Conservation (phyloP, 2,329 filamentous ascomycete species). For the Talaromyces sp. region DNA sequence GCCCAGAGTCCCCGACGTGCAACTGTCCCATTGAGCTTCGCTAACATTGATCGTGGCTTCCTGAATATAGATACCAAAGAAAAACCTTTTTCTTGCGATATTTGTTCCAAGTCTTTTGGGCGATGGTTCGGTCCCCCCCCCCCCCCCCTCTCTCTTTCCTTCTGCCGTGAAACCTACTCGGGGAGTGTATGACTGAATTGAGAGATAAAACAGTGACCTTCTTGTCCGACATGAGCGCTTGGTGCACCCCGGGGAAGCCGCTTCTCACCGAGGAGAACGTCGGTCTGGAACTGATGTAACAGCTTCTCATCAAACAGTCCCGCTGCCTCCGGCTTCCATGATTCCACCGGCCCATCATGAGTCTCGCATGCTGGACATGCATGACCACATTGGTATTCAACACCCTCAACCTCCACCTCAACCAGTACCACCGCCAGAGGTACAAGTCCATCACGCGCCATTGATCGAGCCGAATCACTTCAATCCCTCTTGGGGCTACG, state of each 20-base stretch:
- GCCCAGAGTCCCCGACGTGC: background rate
- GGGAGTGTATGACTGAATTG: constrained; percentile 24
- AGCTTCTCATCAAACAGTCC: constrained; percentile 28
- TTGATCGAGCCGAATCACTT: constrained; percentile 47
- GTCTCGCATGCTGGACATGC: constrained; percentile 47
- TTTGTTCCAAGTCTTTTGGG: constrained; percentile 51
- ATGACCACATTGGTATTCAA: constrained; percentile 33
- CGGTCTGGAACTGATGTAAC: constrained; percentile 29
- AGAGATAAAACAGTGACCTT: constrained; percentile 40
- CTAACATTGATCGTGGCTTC: background rate
- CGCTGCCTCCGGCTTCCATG: constrained; percentile 38
- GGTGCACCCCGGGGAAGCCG: constrained; percentile 47
- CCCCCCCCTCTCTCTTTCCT: no score
- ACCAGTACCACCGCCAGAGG: constrained; percentile 34
- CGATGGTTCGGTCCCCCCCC: constrained; percentile 37
- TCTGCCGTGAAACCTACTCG: constrained; percentile 8
- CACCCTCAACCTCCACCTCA: constrained; percentile 19
- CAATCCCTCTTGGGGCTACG: constrained; percentile 53
- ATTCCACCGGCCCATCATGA: constrained; percentile 40
- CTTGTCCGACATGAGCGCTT: constrained; percentile 52
- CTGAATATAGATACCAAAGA: constrained; percentile 47
- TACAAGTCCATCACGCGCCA: constrained; percentile 39
- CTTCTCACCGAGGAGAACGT: constrained; percentile 39
- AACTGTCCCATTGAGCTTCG: background rate
- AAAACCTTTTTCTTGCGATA: constrained; percentile 51